Conservation (phyloP, 2,329 filamentous ascomycete species). For the Claviceps humidiphila region DNA sequence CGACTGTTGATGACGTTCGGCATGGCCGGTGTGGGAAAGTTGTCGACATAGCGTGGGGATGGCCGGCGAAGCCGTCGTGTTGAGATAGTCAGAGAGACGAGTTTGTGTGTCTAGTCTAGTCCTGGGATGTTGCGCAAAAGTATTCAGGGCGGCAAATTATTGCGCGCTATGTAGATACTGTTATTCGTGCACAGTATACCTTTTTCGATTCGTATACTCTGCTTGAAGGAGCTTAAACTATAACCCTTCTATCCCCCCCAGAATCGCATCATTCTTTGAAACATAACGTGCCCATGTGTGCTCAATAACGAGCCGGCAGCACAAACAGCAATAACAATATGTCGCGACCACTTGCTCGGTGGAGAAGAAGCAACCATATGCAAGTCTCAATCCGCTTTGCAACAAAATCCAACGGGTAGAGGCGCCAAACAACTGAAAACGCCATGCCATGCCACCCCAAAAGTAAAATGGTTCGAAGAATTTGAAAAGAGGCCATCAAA, state of each 20-base stretch:
- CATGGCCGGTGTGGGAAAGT: not conserved
- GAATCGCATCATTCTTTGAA: not conserved
- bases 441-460: constrained; percentile 5
- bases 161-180: too few species aligned
- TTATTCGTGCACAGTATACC: too few species aligned
- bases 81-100: too few species aligned
- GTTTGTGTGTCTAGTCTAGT: too few species aligned
- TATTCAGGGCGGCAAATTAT: too few species aligned
- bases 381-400: not conserved
- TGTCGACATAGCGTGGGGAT: constrained; percentile 1
- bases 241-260: too few species aligned
- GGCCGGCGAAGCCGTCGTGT: too few species aligned
- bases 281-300: not conserved
- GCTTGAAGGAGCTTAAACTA: too few species aligned
- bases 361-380: too few species aligned
- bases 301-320: not conserved
- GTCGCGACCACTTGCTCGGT: too few species aligned
- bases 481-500: not conserved
- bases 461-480: not conserved
- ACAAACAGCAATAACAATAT: not conserved
- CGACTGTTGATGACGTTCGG: not conserved
- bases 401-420: not conserved
- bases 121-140: too few species aligned
- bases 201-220: too few species aligned
- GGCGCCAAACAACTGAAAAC: not conserved